These are phyloP conservation scores for Ceratobasidium sp. DNA, from an alignment of 1,284 basidiomycete genomes.

Conservation along the genomic window DNA sequence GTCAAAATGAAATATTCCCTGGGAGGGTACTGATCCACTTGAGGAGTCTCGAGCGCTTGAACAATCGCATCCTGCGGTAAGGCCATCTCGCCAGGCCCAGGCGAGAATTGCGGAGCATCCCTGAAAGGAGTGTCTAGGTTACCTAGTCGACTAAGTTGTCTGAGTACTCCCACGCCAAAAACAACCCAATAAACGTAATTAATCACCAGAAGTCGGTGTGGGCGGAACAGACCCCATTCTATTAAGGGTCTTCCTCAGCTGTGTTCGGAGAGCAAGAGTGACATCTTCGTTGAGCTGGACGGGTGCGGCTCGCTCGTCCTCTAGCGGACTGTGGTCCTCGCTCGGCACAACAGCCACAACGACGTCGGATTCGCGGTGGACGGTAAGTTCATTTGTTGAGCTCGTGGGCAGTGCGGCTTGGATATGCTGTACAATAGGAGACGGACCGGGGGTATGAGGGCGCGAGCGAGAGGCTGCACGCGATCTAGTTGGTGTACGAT, in stretches of 20 bases:
- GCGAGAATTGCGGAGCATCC: constrained; percentile 4
- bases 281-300: constrained; percentile 32
- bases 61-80: constrained; percentile 21
- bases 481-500: constrained; percentile 21
- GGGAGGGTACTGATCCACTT: constrained; percentile 64
- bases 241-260: constrained; percentile 32
- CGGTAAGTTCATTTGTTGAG: constrained; percentile 35
- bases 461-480: constrained; percentile 32
- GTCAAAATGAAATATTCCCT: constrained; percentile 93
- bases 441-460: constrained; percentile 7
- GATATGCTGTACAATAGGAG: constrained; percentile 19
- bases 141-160: constrained; percentile 37
- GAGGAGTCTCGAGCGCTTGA: constrained; percentile 20
- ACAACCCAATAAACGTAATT: background rate
- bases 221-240: constrained; percentile 37
- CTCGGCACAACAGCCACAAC: constrained; percentile 21
- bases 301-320: constrained; percentile 32
- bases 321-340: constrained; percentile 33
- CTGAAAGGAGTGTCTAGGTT: background rate
- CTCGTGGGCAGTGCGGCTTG: constrained; percentile 20
- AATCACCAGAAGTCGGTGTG: constrained; percentile 34
- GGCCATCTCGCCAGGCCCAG: constrained; percentile 1
- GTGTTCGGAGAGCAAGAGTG: constrained; percentile 29
- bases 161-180: constrained; percentile 19
- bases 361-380: constrained; percentile 15